phyloP scores from a whole-genome alignment of 2,329 filamentous ascomycete genomes.

The Ambrosiella cleistominuta region DNA sequence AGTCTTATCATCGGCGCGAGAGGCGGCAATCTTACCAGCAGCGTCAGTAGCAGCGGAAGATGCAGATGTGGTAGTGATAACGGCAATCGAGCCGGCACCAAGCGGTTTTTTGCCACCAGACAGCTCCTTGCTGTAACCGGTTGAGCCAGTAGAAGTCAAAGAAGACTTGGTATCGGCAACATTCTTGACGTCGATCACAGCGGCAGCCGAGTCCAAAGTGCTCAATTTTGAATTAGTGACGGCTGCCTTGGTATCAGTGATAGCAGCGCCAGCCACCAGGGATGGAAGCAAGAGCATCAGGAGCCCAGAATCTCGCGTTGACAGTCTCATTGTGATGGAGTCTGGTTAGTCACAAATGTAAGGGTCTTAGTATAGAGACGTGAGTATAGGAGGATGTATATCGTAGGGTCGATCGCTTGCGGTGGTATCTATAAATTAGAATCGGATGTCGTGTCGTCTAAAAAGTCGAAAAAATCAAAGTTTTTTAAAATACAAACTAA shows the following conservation, averaged over 20 bases:
- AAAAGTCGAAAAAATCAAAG: neutral
- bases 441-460: conserved; percentile 3
- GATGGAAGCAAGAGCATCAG: conserved; percentile 11
- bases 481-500: conserved; percentile 5
- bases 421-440: too few relatives aligned
- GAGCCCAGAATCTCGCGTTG: conserved; percentile 9
- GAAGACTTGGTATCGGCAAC: conserved; percentile 21
- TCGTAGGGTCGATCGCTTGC: too few relatives aligned
- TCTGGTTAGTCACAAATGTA: neutral
- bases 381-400: neutral
- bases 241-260: conserved; percentile 4
- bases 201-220: neutral
- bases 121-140: conserved; percentile 27
- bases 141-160: conserved; percentile 16
- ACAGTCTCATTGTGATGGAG: conserved; percentile 10
- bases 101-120: conserved; percentile 1
- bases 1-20: conserved; percentile 45
- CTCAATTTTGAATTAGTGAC: neutral
- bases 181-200: conserved; percentile 3
- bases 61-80: neutral
- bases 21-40: conserved; percentile 5
- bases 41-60: neutral
- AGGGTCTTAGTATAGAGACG: neutral
- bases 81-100: neutral
- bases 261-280: conserved; percentile 9